These are phyloP conservation scores for Leucocoprinus birnbaumii DNA, from an alignment of 768 basidiomycete species.

Conservation along the genomic window DNA sequence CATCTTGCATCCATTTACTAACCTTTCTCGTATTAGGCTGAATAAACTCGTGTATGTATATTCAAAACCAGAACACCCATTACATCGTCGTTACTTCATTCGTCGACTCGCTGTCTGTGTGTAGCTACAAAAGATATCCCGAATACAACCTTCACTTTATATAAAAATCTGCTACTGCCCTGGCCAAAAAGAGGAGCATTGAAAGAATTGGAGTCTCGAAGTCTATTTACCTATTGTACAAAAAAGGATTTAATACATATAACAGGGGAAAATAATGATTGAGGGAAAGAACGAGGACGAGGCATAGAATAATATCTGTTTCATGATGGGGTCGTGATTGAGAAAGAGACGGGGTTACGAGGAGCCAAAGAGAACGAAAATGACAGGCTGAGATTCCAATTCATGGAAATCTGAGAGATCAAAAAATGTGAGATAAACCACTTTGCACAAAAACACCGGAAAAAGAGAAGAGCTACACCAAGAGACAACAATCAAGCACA, in stretches of 20 bases:
- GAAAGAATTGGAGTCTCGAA: not conserved
- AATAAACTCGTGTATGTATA: not conserved
- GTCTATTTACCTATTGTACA: conserved; percentile 8
- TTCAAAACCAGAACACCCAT: not conserved
- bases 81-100: not conserved
- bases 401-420: too few relatives aligned
- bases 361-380: too few relatives aligned
- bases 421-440: too few relatives aligned
- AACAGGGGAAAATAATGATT: not conserved
- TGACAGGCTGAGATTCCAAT: too few relatives aligned
- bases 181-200: not conserved
- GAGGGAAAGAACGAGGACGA: not conserved
- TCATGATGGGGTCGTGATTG: not conserved
- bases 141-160: not conserved
- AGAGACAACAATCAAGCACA: not conserved
- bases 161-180: not conserved
- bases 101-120: not conserved
- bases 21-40: not conserved
- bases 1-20: conserved; percentile 1
- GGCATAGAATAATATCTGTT: not conserved
- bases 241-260: conserved; percentile 6
- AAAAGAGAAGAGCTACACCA: not conserved
- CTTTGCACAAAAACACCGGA: not conserved
- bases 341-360: too few relatives aligned
- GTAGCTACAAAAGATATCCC: conserved; percentile 2